Evolutionary conservation across 2,329 filamentous ascomycete species (phyloP).

Genomic region (Fusarium sp.): DNA sequence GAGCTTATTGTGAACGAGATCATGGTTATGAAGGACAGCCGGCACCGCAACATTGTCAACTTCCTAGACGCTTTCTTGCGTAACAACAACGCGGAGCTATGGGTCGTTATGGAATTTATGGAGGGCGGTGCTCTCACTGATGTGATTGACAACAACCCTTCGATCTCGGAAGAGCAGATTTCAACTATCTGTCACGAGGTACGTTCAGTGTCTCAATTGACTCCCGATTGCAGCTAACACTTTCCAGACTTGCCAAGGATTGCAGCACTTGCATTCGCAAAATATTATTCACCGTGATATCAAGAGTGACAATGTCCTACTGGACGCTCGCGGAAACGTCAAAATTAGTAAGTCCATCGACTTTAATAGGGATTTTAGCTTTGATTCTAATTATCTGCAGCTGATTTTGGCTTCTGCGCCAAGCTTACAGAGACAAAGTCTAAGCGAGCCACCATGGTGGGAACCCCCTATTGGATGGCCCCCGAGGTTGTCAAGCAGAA

Average conservation of each 20-base stretch:
- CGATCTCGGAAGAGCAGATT: slow-evolving; percentile 96
- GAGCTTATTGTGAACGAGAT: slow-evolving; percentile 99
- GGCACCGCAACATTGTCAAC: slow-evolving; percentile 98
- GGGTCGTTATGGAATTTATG: slow-evolving; percentile 99
- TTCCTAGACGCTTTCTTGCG: slow-evolving; percentile 97
- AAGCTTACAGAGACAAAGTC: slow-evolving; percentile 97
- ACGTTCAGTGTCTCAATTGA: slow-evolving; percentile 51
- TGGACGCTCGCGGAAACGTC: slow-evolving; percentile 94
- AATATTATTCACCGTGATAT: slow-evolving; percentile 99
- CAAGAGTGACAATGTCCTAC: slow-evolving; percentile 97
- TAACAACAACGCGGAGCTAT: slow-evolving; percentile 94
- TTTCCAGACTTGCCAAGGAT: slow-evolving; percentile 89
- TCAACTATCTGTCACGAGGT: slow-evolving; percentile 97
- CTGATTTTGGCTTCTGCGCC: slow-evolving; percentile 98
- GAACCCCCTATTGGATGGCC: slow-evolving; percentile 99
- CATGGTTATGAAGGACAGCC: slow-evolving; percentile 99
- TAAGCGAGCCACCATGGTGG: slow-evolving; percentile 99
- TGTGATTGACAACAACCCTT: slow-evolving; percentile 97
- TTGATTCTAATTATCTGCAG: slow-evolving; percentile 59
- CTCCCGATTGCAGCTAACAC: slow-evolving; percentile 21
- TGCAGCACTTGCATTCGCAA: slow-evolving; percentile 94
- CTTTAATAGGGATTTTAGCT: background rate
- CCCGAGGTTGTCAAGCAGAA: slow-evolving; percentile 99
- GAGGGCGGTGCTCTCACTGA: slow-evolving; percentile 97
- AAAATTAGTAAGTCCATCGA: slow-evolving; percentile 83